A percentile compares a stretch with the other conserved stretches of the same genome.
Conservation (phyloP, 306 rosid genomes). For the Cercis canadensis region DNA sequence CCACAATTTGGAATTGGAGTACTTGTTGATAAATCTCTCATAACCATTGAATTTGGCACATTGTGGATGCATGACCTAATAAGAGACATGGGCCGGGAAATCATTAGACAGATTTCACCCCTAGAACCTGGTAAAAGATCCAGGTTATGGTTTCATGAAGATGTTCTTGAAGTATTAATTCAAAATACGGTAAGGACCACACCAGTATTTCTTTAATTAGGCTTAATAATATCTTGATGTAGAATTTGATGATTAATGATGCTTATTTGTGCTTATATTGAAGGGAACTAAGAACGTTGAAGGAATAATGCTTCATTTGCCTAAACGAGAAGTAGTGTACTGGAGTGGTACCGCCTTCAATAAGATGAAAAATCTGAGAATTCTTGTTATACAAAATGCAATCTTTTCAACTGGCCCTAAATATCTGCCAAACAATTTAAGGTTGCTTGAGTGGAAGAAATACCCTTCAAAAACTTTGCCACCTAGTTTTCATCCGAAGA, state of each 20-base stretch:
- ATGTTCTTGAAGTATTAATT: not conserved
- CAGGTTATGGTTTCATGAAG: conserved; percentile 14
- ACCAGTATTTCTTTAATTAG: too few relatives aligned
- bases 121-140: conserved; percentile 12
- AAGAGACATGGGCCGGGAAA: conserved; percentile 1
- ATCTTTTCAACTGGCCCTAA: not conserved
- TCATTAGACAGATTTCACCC: not conserved
- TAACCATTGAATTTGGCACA: not conserved
- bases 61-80: conserved; percentile 34
- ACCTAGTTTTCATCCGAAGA: not conserved
- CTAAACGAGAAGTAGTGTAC: not conserved
- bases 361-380: conserved; percentile 27
- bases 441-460: conserved; percentile 22
- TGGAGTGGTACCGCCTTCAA: conserved; percentile 12
- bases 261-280: too few relatives aligned
- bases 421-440: conserved; percentile 32
- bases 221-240: too few relatives aligned
- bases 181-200: conserved; percentile 2
- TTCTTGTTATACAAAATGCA: conserved; percentile 31
- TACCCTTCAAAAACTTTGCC: conserved; percentile 33
- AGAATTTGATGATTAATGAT: too few relatives aligned
- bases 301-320: conserved; percentile 24
- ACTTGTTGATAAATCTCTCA: not conserved
- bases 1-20: too few relatives aligned
- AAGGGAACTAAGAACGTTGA: conserved; percentile 22